Evolutionary conservation across 768 basidiomycete genomes (phyloP).

Genomic region (Lactifluus pinguis): DNA sequence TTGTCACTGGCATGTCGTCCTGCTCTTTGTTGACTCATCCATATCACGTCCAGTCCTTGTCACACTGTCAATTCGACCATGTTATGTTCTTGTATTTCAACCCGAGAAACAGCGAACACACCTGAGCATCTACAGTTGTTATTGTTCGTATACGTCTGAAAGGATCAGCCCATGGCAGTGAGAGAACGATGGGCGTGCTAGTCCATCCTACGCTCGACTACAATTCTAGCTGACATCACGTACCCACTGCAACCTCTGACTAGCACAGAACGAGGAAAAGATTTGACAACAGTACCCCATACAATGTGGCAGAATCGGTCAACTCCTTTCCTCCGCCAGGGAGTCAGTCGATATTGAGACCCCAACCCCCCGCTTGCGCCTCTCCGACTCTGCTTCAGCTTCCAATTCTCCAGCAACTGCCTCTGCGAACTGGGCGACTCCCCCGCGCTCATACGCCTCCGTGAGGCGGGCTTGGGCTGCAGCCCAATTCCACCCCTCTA

Average conservation of each 20-base stretch:
- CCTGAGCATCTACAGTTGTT: too few species aligned
- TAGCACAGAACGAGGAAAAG: background rate
- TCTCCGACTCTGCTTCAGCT: conserved; percentile 44
- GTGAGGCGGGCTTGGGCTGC: conserved; percentile 46
- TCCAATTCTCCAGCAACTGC: conserved; percentile 49
- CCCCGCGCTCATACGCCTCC: conserved; percentile 50
- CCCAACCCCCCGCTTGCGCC: conserved; percentile 27
- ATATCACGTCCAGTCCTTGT: too few species aligned
- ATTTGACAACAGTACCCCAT: background rate
- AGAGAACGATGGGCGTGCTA: too few species aligned
- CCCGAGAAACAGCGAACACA: too few species aligned
- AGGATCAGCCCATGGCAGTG: too few species aligned
- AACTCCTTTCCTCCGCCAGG: background rate
- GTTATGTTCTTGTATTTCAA: too few species aligned
- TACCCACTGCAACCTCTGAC: too few species aligned
- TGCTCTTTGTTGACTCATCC: too few species aligned
- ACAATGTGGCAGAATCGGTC: background rate
- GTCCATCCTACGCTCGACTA: too few species aligned
- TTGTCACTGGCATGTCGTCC: too few species aligned
- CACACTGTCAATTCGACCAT: too few species aligned
- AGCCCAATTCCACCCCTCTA: conserved; percentile 39
- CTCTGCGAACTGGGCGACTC: conserved; percentile 47
- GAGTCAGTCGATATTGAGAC: background rate
- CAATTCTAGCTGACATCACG: background rate
- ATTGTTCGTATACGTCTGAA: too few species aligned